Evolutionary conservation across 768 basidiomycete genomes (phyloP).

Genomic region (Flagelloscypha sp.): DNA sequence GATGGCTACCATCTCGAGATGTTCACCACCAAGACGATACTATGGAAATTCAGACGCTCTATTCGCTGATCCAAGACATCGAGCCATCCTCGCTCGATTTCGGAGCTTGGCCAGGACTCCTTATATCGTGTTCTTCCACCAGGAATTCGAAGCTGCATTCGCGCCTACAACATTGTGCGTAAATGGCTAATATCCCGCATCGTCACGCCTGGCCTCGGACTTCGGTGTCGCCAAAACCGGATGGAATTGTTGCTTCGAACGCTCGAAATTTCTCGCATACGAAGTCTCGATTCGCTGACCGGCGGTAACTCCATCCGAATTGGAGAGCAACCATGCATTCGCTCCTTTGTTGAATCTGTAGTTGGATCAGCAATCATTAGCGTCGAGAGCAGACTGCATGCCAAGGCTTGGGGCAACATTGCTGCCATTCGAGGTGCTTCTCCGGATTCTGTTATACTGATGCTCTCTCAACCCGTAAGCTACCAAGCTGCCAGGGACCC

Average conservation of each 20-base stretch:
- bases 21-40: slow-evolving; percentile 44
- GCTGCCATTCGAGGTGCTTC: slow-evolving; percentile 52
- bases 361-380: slow-evolving; percentile 70
- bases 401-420: slow-evolving; percentile 71
- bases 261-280: slow-evolving; percentile 64
- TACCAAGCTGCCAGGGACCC: slow-evolving; percentile 39
- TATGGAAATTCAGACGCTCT: slow-evolving; percentile 74
- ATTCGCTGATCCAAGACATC: slow-evolving; percentile 63
- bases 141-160: slow-evolving; percentile 64
- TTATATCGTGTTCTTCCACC: slow-evolving; percentile 72
- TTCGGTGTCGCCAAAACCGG: slow-evolving; percentile 55
- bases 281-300: slow-evolving; percentile 37
- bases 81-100: slow-evolving; percentile 65
- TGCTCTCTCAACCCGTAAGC: slow-evolving; percentile 45
- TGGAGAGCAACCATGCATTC: slow-evolving; percentile 53
- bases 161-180: slow-evolving; percentile 67
- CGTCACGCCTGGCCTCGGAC: slow-evolving; percentile 53
- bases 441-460: slow-evolving; percentile 51
- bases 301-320: slow-evolving; percentile 26
- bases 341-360: slow-evolving; percentile 77
- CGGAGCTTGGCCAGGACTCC: slow-evolving; percentile 60
- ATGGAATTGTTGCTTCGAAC: slow-evolving; percentile 67
- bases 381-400: slow-evolving; percentile 70
- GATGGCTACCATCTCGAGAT: slow-evolving; percentile 68
- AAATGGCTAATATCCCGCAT: slow-evolving; percentile 74